Base-by-base conservation (phyloP, 2,329 filamentous ascomycete genomes). In the Sporothrix curviconia region DNA sequence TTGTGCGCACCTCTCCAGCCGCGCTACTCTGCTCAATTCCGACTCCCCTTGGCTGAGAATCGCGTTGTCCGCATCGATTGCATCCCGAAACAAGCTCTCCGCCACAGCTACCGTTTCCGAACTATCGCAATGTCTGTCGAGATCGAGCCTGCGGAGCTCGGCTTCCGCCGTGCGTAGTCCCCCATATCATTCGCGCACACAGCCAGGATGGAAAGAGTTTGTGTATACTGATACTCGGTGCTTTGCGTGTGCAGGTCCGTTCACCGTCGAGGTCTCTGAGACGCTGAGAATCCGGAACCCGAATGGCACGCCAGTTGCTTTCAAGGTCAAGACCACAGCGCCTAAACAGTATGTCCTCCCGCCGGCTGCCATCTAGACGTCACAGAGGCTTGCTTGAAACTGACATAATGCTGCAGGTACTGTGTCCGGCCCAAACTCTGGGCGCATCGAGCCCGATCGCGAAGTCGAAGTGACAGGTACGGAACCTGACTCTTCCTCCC, bases 311-410 rank as follows among this genome's bases (percentile, higher is more conserved):
- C 84, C 85, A 7, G 76, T 87, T 63, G 84, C 84, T 39, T 88
- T 88, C 77, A 88, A 88, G 81, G 94, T 99, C 74, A 99, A 99
- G 85, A 99, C 94, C 50, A 99, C 94, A 62, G 94, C 94, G 51
- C 94, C 94, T 34, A 97, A 97, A 77, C 94, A 97, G 92, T 99
- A 89, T 74, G 62, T 58, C 3, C 9, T 11, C 9, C 34, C 61
- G 19, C 19, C 14, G 22, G 12, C 14, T 12, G 5, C 4, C 6
- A 4, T 47, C 14, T 8, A 5, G n/a, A 12, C 19, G 34, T 40
- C 12, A 52, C 36, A 11, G 14, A 30, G 32, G n/a, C 34, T 22
- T 22, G n/a, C n/a, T n/a, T n/a, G n/a, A n/a, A n/a, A n/a, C n/a
- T n/a, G n/a, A n/a, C n/a, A n/a, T n/a, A n/a, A n/a, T n/a, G n/a